Conservation (phyloP, 2,329 filamentous ascomycete species). For the Neophaeococcomyces mojaviensis region DNA sequence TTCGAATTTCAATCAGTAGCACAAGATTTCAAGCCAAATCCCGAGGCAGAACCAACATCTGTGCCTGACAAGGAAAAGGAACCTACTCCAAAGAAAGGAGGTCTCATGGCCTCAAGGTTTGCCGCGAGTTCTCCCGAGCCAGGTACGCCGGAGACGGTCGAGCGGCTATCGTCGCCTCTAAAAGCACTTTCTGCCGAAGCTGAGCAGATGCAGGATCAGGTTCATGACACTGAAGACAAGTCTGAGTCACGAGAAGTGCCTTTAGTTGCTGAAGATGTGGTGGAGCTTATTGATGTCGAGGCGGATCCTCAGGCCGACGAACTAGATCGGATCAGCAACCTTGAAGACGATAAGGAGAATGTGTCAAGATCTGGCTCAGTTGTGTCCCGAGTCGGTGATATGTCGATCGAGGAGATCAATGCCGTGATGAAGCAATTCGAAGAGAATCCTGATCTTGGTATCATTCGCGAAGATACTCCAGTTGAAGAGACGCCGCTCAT, state of each 20-base stretch:
- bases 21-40: background rate
- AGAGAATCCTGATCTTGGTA: conserved; percentile 64
- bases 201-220: conserved; percentile 8
- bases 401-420: conserved; percentile 64
- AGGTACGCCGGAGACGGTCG: conserved; percentile 7
- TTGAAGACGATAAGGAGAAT: conserved; percentile 32
- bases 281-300: background rate
- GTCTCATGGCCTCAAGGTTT: conserved; percentile 30
- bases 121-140: conserved; percentile 20
- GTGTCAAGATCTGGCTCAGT: background rate
- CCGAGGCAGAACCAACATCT: background rate
- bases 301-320: conserved; percentile 14
- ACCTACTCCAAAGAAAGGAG: conserved; percentile 1
- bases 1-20: conserved; percentile 49
- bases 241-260: background rate
- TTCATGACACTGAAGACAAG: background rate
- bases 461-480: conserved; percentile 51
- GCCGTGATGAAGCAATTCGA: conserved; percentile 84
- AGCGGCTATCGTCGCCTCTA: background rate
- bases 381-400: conserved; percentile 2
- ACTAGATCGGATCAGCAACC: conserved; percentile 21
- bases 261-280: background rate
- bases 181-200: conserved; percentile 12
- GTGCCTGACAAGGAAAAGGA: background rate
- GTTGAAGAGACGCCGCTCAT: conserved; percentile 45